Evolutionary conservation across 2,329 filamentous ascomycete genomes (phyloP).

Genomic region (Nemania sp.): DNA sequence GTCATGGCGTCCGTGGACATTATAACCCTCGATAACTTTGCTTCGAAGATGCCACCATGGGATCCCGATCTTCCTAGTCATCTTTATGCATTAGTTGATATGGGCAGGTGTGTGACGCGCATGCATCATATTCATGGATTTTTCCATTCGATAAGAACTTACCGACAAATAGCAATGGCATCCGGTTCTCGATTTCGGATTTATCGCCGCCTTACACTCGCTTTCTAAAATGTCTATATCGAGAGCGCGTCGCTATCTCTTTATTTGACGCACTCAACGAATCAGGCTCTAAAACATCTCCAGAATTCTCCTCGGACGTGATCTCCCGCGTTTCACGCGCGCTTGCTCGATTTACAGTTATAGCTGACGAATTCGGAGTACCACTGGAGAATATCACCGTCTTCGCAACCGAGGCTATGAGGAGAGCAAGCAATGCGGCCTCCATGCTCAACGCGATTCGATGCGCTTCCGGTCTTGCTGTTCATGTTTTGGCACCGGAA

Average conservation of each 20-base stretch:
- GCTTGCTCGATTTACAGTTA: slow-evolving; percentile 70
- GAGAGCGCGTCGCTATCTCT: slow-evolving; percentile 78
- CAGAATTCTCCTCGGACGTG: slow-evolving; percentile 55
- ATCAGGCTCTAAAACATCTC: slow-evolving; percentile 39
- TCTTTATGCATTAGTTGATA: slow-evolving; percentile 61
- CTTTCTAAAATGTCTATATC: slow-evolving; percentile 75
- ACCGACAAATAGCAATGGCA: slow-evolving; percentile 70
- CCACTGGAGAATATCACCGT: slow-evolving; percentile 67
- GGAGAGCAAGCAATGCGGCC: slow-evolving; percentile 73
- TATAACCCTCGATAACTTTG: slow-evolving; percentile 56
- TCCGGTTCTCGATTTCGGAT: slow-evolving; percentile 87
- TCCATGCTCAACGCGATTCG: slow-evolving; percentile 69
- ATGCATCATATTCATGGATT: not conserved
- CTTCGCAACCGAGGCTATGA: slow-evolving; percentile 87
- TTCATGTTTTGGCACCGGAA: slow-evolving; percentile 73
- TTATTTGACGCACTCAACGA: slow-evolving; percentile 79
- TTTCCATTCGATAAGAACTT: slow-evolving; percentile 2
- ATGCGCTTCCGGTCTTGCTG: slow-evolving; percentile 64
- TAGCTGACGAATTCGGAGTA: slow-evolving; percentile 72
- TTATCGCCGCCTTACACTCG: slow-evolving; percentile 72
- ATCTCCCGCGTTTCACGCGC: slow-evolving; percentile 69
- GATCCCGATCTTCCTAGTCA: slow-evolving; percentile 50
- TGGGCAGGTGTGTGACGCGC: slow-evolving; percentile 55
- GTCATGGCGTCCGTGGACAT: slow-evolving; percentile 45
- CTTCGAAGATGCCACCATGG: slow-evolving; percentile 54